Conservation (phyloP, 2,329 filamentous ascomycete genomes). For the Trichoderma arundinaceum region DNA sequence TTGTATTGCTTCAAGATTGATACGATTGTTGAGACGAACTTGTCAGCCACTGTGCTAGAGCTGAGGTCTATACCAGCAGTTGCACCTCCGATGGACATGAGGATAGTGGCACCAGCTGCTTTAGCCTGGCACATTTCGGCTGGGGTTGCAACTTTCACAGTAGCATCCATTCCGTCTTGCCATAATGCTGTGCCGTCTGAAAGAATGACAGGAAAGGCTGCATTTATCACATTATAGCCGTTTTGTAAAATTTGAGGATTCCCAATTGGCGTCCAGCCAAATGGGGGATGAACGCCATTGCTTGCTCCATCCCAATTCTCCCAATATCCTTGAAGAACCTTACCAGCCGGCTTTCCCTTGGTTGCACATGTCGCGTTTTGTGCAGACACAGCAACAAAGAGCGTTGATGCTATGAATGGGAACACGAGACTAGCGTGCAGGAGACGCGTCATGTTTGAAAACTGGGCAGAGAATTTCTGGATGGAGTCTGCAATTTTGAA, state of each 20-base stretch:
- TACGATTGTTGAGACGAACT: conserved; percentile 44
- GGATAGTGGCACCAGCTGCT: conserved; percentile 43
- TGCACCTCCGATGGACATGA: conserved; percentile 46
- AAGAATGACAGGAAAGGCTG: conserved; percentile 45
- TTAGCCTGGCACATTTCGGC: conserved; percentile 45
- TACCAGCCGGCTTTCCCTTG: conserved; percentile 43
- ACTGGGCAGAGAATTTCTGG: too few relatives aligned
- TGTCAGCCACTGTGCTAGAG: conserved; percentile 43
- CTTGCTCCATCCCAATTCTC: conserved; percentile 46
- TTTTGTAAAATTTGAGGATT: conserved; percentile 40
- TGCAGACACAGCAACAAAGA: conserved; percentile 29
- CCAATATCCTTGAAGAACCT: conserved; percentile 46
- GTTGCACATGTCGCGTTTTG: conserved; percentile 40
- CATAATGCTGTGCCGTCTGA: conserved; percentile 44
- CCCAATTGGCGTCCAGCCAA: conserved; percentile 45
- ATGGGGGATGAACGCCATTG: conserved; percentile 43
- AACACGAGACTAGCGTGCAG: conserved; percentile 34
- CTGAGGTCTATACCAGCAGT: conserved; percentile 44
- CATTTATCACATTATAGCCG: conserved; percentile 46
- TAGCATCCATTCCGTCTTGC: conserved; percentile 44
- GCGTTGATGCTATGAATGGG: conserved; percentile 30
- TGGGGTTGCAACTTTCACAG: conserved; percentile 42
- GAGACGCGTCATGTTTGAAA: conserved; percentile 32
- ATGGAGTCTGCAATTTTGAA: too few relatives aligned
- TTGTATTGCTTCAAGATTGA: conserved; percentile 46